Base-by-base conservation (phyloP, 805 yeast genomes). In the Candida verbasci region DNA sequence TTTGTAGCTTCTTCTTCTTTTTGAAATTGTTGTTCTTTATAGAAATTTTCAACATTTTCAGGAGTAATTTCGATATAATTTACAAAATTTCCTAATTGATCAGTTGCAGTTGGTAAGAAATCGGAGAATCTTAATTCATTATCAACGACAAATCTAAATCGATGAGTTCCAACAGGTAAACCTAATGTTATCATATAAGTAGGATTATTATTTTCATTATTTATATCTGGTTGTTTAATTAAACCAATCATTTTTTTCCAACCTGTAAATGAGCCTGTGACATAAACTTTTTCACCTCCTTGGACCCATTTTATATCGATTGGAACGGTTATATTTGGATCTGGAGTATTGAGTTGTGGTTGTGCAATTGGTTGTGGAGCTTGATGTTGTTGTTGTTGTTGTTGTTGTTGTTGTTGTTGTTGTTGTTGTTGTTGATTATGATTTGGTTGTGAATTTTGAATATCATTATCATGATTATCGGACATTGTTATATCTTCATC, bases 231-330 rank as follows among this genome's bases (percentile, higher is more conserved):
- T 61, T 58, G 76, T 58, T 66, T 68, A 21, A 72, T 72, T 49
- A 93, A 66, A 26, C 95, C 95, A 53, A 91, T 89, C 97, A 93
- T 91, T 61, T 89, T 91, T 47, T 96, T 72, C 97, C 98, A 93
- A 3, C 96, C 96, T 0, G 98, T 93, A 62, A 91, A 91, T 1
- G 97, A 85, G 34, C 98, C 98, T 24, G 97, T 93, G 10, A 91
- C 96, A 57, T 88, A 93, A 2, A 93, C 97, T 50, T 85, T 85
- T 34, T 76, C 76, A 42, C 98, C 98, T n/a, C 97, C 97, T 59
- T 91, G 96, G 12, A 79, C 80, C 98, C 98, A 91, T 45, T 78
- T 78, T 40, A 88, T 82, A 39, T 82, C 88, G 1, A 87, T 70
- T 1, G 80, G 80, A 9, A 66, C 55, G 5, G 64, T 60, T 6